phyloP scores from a whole-genome alignment of 2,329 filamentous ascomycete species.

The Talaromyces islandicus region DNA sequence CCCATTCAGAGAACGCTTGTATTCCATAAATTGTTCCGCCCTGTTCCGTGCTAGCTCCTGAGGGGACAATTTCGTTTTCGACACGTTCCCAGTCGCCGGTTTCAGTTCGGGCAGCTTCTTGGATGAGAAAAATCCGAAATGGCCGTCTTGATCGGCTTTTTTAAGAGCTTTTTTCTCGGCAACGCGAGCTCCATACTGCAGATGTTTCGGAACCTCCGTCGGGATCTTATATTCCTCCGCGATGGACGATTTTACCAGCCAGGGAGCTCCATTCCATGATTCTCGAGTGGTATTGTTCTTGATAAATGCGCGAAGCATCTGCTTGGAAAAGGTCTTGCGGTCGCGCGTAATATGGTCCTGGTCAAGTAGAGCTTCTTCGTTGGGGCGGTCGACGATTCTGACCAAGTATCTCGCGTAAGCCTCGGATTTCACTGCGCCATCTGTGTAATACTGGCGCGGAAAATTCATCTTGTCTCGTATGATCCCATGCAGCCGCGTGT shows the following conservation, averaged over 20 bases:
- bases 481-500: slow-evolving; percentile 64
- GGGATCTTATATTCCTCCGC: slow-evolving; percentile 81
- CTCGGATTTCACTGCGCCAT: slow-evolving; percentile 61
- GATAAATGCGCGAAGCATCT: slow-evolving; percentile 86
- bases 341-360: slow-evolving; percentile 79
- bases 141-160: slow-evolving; percentile 44
- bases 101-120: slow-evolving; percentile 66
- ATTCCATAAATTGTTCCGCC: slow-evolving; percentile 44
- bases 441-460: slow-evolving; percentile 50
- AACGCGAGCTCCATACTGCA: slow-evolving; percentile 74
- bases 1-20: slow-evolving; percentile 40
- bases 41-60: slow-evolving; percentile 43
- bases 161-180: slow-evolving; percentile 71
- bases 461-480: slow-evolving; percentile 84
- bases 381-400: slow-evolving; percentile 60
- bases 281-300: slow-evolving; percentile 91
- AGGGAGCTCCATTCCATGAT: slow-evolving; percentile 91
- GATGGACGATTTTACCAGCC: slow-evolving; percentile 84
- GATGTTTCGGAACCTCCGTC: slow-evolving; percentile 74
- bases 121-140: slow-evolving; percentile 47
- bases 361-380: slow-evolving; percentile 71
- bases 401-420: slow-evolving; percentile 78
- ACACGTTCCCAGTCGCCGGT: slow-evolving; percentile 59
- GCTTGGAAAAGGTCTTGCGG: slow-evolving; percentile 88
- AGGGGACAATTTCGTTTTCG: slow-evolving; percentile 52